Base-by-base conservation (phyloP, 352 stramenopile genomes). In the Phytophthora capsici region DNA sequence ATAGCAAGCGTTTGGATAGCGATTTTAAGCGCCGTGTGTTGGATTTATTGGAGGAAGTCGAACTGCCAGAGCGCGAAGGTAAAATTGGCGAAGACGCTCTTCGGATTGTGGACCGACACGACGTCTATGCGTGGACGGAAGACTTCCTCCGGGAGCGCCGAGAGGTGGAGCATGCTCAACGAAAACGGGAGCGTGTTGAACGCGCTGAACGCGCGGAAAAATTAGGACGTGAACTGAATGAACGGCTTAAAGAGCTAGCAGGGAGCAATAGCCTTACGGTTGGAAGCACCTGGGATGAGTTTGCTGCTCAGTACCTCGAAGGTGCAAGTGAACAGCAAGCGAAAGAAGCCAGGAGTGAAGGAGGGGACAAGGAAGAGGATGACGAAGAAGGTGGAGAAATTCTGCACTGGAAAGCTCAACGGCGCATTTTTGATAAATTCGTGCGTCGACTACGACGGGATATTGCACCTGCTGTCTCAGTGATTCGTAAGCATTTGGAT, bases 41-140 rank as follows among this genome's bases (percentile, higher is more conserved):
- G 49, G 45, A 69, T n/a, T 56, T 88, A 25, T 38, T 84, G 17
- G 64, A 83, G n/a, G 50, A 79, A 1, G 64, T 77, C 1, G 71
- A 77, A 43, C 43, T 70, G 9, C 23, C 70, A 1, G 50, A 53
- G 28, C 16, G 2, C 9, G 60, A 36, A 28, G 71, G 52, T 2
- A 69, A 62, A 37, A 6, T 78, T 19, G 65, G 69, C 9, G 66
- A 66, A 26, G 66, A 73, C 2, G 71, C 47, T 10, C 71, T 75
- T 36, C 50, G 53, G 30, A 69, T 67, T 20, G 54, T 84, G 3
- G 73, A 88, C 20, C 77, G 82, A 37, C 66, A 86, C 40, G 73
- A 86, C 25, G 71, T 93, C n/a, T 91, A 88, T 52, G 67, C 88
- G 38, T 90, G 82, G 81, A 69, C 72, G 3, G 81, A 93, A 44